Conservation (phyloP, 331 rosid species). For the Prunus yedoensis region DNA sequence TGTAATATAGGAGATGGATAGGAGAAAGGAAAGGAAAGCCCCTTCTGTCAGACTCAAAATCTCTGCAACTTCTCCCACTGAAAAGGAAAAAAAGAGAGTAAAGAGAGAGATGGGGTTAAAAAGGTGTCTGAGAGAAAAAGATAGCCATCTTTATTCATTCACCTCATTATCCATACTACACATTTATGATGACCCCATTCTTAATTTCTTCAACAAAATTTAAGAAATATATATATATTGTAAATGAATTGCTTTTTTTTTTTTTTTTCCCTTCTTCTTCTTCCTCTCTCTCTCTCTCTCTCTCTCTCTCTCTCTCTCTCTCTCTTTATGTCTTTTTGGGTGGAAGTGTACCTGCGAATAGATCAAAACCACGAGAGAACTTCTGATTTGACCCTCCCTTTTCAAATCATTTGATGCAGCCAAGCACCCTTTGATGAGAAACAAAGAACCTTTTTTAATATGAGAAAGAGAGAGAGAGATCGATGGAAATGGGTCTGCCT, state of each 20-base stretch:
- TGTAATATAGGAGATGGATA: slow-evolving; percentile 22
- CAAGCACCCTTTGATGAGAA: slow-evolving; percentile 55
- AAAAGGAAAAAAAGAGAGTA: slow-evolving; percentile 42
- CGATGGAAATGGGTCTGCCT: slow-evolving; percentile 40
- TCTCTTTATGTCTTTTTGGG: too few species aligned
- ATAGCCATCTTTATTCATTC: slow-evolving; percentile 74
- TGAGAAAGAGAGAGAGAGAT: slow-evolving; percentile 39
- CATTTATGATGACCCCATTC: neutral
- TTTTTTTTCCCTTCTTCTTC: too few species aligned
- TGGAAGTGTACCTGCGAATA: slow-evolving; percentile 51
- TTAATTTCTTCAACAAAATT: too few species aligned
- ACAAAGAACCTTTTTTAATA: slow-evolving; percentile 37
- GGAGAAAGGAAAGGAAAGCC: slow-evolving; percentile 2
- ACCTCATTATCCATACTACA: slow-evolving; percentile 54
- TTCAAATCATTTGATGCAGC: slow-evolving; percentile 74
- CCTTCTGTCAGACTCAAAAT: slow-evolving; percentile 68
- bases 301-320: too few species aligned
- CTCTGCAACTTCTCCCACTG: slow-evolving; percentile 60
- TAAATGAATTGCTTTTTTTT: too few species aligned
- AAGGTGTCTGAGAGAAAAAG: slow-evolving; percentile 54
- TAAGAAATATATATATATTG: too few species aligned
- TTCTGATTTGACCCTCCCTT: slow-evolving; percentile 77
- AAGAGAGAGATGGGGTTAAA: slow-evolving; percentile 39
- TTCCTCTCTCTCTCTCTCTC: too few species aligned
- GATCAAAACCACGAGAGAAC: slow-evolving; percentile 46